phyloP scores from a whole-genome alignment of 352 stramenopile species.

The Phytophthora tubulina region DNA sequence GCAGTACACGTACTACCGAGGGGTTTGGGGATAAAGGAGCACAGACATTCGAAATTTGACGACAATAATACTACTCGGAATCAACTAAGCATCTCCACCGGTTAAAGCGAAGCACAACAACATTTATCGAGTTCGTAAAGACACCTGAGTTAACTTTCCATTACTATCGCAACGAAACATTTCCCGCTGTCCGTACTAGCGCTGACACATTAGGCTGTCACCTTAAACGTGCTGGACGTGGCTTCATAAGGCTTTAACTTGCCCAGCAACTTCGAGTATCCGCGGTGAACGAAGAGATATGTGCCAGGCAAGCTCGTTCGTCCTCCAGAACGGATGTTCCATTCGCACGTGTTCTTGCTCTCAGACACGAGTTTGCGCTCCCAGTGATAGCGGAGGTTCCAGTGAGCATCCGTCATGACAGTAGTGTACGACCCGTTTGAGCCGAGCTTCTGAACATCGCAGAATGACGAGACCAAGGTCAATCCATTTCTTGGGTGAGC shows the following conservation, averaged over 20 bases:
- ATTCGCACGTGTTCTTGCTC: conserved; percentile 42
- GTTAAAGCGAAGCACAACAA: too few species aligned
- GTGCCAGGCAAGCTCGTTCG: conserved; percentile 42
- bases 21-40: too few species aligned
- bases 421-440: conserved; percentile 35
- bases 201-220: conserved; percentile 7
- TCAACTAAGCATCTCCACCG: too few species aligned
- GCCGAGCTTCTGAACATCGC: conserved; percentile 1
- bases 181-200: too few species aligned
- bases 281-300: conserved; percentile 60
- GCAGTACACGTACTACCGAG: too few species aligned
- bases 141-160: too few species aligned
- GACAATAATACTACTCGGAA: too few species aligned
- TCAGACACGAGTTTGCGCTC: conserved; percentile 31
- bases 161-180: too few species aligned
- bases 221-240: conserved; percentile 41
- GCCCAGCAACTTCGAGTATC: conserved; percentile 54
- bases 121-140: too few species aligned
- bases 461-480: conserved; percentile 47
- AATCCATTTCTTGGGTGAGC: conserved; percentile 60
- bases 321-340: conserved; percentile 28
- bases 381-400: conserved; percentile 61
- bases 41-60: too few species aligned
- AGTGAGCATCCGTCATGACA: conserved; percentile 62
- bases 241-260: conserved; percentile 40